Base-by-base conservation (phyloP, 805 yeast species). In the Cyberlindnera xishuangbannaensis region DNA sequence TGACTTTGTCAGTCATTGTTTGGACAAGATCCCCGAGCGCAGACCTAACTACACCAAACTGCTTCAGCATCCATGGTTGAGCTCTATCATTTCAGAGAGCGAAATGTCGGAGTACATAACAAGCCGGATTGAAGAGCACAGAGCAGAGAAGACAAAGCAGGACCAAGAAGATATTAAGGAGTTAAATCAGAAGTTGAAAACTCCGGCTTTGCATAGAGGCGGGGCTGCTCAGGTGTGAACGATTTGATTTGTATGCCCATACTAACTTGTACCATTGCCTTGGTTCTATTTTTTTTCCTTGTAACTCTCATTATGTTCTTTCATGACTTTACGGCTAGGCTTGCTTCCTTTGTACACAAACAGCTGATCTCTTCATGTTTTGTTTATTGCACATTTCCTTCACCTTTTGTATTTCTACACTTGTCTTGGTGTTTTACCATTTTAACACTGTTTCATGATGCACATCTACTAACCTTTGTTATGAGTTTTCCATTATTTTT, bases 51-150 rank as follows among this genome's bases (percentile, higher is more conserved):
- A 92, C 55, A 72, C 76, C 2, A 71, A 79, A 33, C 68, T 92
- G 36, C 62, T 88, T 34, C 65, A 72, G 22, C 95, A 85, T 53
- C 92, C 92, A 4, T 92, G 98, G 97, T 62, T 92, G 39, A 69
- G 66, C 43, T 69, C 70, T 47, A 53, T 69, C 33, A 63, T 66
- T 26, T 66, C 59, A 21, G 62, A 61, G 30, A 55, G 54, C 8
- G 51, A 51, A 1, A 55, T 64, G 62, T 53, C 58, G 19, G 45
- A 40, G 2, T 64, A 67, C 22, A 64, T 73, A 23, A 47, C 56
- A 9, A 40, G 48, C 18, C 59, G 65, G 34, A 34, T 65, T 9
- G 53, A 53, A 23, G 56, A 54, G 36, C 48, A 45, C 18, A 54
- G 52, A 28, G 17, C 18, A 6, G 39, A 35, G 18, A 47, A 44